These are phyloP conservation scores for Neonectria hederae DNA, from an alignment of 2,329 filamentous ascomycete genomes.

Conservation along the genomic window DNA sequence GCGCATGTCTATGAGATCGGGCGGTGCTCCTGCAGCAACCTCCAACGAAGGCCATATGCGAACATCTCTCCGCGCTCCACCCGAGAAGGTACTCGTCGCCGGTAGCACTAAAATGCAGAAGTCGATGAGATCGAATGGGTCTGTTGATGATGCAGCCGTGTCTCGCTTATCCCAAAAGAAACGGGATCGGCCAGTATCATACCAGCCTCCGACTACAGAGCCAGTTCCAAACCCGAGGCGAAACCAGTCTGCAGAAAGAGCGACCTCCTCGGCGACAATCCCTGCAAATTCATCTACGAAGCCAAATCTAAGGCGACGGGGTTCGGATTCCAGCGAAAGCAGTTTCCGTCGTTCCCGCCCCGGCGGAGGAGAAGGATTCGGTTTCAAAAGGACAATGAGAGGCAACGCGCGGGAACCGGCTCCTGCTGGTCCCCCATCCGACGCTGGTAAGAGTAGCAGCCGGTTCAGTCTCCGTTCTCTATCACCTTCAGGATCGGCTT, in stretches of 20 bases:
- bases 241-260: slow-evolving; percentile 40
- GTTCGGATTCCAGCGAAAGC: slow-evolving; percentile 77
- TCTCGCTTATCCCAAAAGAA: slow-evolving; percentile 11
- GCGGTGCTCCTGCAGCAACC: slow-evolving; percentile 12
- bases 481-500: slow-evolving; percentile 70
- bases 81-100: slow-evolving; percentile 18
- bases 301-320: slow-evolving; percentile 59
- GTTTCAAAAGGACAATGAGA: slow-evolving; percentile 81
- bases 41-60: slow-evolving; percentile 30
- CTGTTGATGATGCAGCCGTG: slow-evolving; percentile 16
- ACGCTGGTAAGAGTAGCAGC: slow-evolving; percentile 53
- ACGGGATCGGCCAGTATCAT: slow-evolving; percentile 43
- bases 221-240: slow-evolving; percentile 34
- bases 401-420: slow-evolving; percentile 37
- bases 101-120: slow-evolving; percentile 34
- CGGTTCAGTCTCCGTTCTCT: slow-evolving; percentile 75
- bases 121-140: slow-evolving; percentile 35
- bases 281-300: slow-evolving; percentile 34
- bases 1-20: slow-evolving; percentile 47
- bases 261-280: slow-evolving; percentile 14
- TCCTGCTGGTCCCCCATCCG: slow-evolving; percentile 38
- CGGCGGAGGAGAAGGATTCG: slow-evolving; percentile 58
- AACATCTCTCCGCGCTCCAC: slow-evolving; percentile 35
- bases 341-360: slow-evolving; percentile 78
- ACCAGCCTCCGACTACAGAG: slow-evolving; percentile 38